phyloP scores from a whole-genome alignment of 805 yeast species.

The Candida wancherniae region DNA sequence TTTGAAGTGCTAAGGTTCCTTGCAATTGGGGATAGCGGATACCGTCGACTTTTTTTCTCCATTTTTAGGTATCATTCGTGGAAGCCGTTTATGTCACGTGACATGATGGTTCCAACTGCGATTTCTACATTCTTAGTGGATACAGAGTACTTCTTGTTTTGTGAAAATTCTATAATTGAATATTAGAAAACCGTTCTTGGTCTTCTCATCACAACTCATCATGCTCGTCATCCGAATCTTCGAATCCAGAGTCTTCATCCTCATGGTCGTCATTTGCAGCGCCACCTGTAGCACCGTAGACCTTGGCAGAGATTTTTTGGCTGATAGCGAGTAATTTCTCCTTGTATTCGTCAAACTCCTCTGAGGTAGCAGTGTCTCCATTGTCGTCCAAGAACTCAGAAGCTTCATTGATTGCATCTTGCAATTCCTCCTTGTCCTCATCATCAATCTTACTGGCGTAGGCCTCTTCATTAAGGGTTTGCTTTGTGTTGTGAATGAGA shows the following conservation, averaged over 20 bases:
- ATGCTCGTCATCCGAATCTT: slow-evolving; percentile 38
- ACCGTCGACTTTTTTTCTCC: slow-evolving; percentile 11
- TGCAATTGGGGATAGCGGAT: not conserved
- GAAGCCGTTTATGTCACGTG: too few relatives aligned
- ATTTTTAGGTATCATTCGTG: slow-evolving; percentile 1
- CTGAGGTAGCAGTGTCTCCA: slow-evolving; percentile 80
- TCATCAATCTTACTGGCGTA: slow-evolving; percentile 61
- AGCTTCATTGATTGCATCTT: slow-evolving; percentile 83
- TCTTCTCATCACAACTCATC: slow-evolving; percentile 47
- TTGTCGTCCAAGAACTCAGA: slow-evolving; percentile 75
- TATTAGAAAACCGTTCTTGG: too few relatives aligned
- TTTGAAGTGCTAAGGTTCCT: slow-evolving; percentile 3
- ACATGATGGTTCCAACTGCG: too few relatives aligned
- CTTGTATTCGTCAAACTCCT: slow-evolving; percentile 90
- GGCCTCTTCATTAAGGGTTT: slow-evolving; percentile 14
- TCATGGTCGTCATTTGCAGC: slow-evolving; percentile 41
- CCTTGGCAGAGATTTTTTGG: slow-evolving; percentile 87
- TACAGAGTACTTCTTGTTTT: too few relatives aligned
- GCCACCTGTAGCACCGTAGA: slow-evolving; percentile 48
- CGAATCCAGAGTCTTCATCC: slow-evolving; percentile 27
- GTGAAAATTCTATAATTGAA: too few relatives aligned
- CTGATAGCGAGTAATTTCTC: slow-evolving; percentile 77
- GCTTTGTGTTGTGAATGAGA: slow-evolving; percentile 15
- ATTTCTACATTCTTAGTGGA: too few relatives aligned
- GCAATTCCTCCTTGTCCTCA: slow-evolving; percentile 84